A percentile compares a stretch with the other conserved stretches of the same genome.
Evolutionary conservation across 1,284 basidiomycete genomes (phyloP).

Genomic region (Ganoderma sinense): DNA sequence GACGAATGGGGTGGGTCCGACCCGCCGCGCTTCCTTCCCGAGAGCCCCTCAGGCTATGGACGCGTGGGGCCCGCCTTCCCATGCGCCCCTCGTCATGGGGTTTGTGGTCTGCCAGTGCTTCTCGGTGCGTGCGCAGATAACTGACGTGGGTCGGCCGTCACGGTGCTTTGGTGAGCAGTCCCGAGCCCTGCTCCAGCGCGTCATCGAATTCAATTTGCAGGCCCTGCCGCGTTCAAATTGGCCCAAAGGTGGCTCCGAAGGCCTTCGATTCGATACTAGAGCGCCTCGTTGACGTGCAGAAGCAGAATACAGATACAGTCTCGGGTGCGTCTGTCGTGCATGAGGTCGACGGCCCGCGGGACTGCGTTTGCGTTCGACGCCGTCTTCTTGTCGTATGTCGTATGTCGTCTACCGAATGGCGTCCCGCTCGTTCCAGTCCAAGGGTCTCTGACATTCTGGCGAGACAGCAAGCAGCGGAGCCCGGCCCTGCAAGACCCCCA

Average conservation of each 20-base stretch:
- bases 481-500: neutral
- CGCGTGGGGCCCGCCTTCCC: neutral
- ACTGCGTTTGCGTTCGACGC: neutral
- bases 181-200: neutral
- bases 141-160: neutral
- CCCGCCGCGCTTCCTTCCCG: neutral
- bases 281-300: neutral
- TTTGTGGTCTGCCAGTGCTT: neutral
- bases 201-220: neutral
- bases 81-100: neutral
- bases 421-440: neutral
- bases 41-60: neutral
- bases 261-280: neutral
- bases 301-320: neutral
- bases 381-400: neutral
- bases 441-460: neutral
- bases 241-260: neutral
- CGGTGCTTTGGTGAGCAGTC: conserved; percentile 1
- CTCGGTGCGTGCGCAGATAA: neutral
- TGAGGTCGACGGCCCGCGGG: neutral
- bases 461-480: neutral
- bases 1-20: no score
- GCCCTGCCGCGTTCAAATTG: neutral
- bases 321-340: neutral
- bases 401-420: neutral